Evolutionary conservation across 2,329 filamentous ascomycete species (phyloP).

Genomic region (Chaetothyriales sp.): DNA sequence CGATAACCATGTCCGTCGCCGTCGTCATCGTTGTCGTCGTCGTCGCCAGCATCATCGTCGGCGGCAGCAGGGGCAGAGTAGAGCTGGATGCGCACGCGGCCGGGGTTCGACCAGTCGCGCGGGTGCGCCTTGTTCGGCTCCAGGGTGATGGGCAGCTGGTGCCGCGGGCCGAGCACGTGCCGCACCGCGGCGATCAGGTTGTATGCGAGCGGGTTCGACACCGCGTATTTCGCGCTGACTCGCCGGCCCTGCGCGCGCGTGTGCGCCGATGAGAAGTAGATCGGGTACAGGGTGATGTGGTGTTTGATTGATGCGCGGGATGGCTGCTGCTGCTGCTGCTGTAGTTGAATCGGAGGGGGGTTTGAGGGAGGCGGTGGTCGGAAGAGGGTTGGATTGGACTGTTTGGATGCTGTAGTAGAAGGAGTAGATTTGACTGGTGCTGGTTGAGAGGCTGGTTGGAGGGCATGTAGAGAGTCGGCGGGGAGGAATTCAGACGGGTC

Average conservation of each 20-base stretch:
- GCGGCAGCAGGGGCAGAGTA: not conserved
- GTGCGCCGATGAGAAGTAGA: constrained; percentile 72
- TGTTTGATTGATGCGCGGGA: constrained; percentile 48
- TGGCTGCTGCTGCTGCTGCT: constrained; percentile 6
- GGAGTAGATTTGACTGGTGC: constrained; percentile 17
- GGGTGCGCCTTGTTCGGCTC: constrained; percentile 88
- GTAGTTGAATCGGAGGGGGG: too few species aligned
- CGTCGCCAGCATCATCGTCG: not conserved
- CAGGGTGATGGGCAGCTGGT: constrained; percentile 42
- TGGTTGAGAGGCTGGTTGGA: constrained; percentile 18
- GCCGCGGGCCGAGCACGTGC: constrained; percentile 24
- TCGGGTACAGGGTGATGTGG: constrained; percentile 81
- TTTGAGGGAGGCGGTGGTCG: constrained; percentile 39
- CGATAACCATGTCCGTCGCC: constrained; percentile 38
- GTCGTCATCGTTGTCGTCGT: constrained; percentile 29
- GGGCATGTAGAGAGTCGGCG: constrained; percentile 24
- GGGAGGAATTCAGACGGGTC: constrained; percentile 53
- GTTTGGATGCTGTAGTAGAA: constrained; percentile 12
- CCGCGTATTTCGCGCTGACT: constrained; percentile 56
- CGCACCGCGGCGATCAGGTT: constrained; percentile 81
- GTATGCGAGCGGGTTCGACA: constrained; percentile 70
- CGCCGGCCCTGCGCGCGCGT: constrained; percentile 66
- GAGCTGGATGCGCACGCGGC: constrained; percentile 66
- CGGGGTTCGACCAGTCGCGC: constrained; percentile 95
- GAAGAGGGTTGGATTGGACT: constrained; percentile 24